Percentiles rank a stretch among this genome's conserved stretches.
These are phyloP conservation scores for Echinosophora koreensis DNA, from an alignment of 306 rosid genomes.

Conservation along the genomic window DNA sequence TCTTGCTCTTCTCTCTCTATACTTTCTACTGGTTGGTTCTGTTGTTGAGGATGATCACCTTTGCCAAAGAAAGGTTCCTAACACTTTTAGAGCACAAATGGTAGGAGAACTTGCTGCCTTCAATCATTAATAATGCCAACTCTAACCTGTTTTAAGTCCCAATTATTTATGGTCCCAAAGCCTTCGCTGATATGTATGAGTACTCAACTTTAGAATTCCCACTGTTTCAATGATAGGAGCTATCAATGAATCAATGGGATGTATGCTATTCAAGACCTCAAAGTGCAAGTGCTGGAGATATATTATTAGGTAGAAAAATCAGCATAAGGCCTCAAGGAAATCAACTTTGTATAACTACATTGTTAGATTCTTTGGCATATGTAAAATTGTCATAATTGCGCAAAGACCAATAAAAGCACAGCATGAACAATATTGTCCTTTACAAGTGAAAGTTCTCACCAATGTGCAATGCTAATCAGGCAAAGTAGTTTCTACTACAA, in stretches of 20 bases:
- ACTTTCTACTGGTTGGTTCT: too few species aligned
- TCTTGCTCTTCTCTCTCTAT: too few species aligned
- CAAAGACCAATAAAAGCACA: background rate
- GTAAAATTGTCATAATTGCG: background rate
- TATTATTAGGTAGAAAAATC: background rate
- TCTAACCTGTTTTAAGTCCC: background rate
- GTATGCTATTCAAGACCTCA: background rate
- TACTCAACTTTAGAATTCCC: background rate
- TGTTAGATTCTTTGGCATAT: constrained; percentile 1
- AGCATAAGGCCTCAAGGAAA: constrained; percentile 13
- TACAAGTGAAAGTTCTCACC: constrained; percentile 5
- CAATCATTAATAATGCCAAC: background rate
- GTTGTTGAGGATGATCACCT: too few species aligned
- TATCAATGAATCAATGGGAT: background rate
- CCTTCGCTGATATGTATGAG: background rate
- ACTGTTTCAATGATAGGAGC: background rate
- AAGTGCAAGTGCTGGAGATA: background rate
- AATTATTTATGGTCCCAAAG: background rate
- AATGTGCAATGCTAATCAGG: background rate
- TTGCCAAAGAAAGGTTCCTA: too few species aligned
- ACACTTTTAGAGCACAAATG: too few species aligned
- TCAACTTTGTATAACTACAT: constrained; percentile 13
- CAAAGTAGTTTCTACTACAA: background rate
- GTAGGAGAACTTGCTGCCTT: too few species aligned
- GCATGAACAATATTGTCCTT: constrained; percentile 12